Evolutionary conservation across 2,329 filamentous ascomycete species (phyloP).

Genomic region (Neonectria faginata): DNA sequence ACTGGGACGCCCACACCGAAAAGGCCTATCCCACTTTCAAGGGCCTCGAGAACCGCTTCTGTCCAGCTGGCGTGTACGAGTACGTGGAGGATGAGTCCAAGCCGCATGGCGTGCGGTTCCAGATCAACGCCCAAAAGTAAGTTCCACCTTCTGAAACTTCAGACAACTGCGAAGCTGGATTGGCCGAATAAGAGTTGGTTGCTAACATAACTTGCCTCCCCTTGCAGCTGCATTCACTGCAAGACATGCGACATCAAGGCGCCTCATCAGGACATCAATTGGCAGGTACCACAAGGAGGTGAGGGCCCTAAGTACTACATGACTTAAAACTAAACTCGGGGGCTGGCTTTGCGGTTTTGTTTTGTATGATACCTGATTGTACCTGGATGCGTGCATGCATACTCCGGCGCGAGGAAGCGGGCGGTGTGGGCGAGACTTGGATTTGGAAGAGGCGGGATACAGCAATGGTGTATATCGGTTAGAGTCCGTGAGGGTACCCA

Average conservation of each 20-base stretch:
- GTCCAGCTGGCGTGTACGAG: slow-evolving; percentile 96
- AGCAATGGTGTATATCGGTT: slow-evolving; percentile 30
- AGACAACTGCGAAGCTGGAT: neutral
- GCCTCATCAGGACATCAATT: slow-evolving; percentile 96
- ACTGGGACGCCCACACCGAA: slow-evolving; percentile 91
- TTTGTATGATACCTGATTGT: slow-evolving; percentile 46
- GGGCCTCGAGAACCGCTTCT: slow-evolving; percentile 96
- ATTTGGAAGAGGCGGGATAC: slow-evolving; percentile 27
- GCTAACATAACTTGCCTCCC: slow-evolving; percentile 23
- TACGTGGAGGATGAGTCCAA: slow-evolving; percentile 94
- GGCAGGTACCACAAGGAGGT: slow-evolving; percentile 93
- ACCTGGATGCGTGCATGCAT: slow-evolving; percentile 37
- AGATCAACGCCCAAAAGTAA: slow-evolving; percentile 98
- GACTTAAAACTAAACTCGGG: slow-evolving; percentile 59
- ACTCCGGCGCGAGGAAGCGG: slow-evolving; percentile 34
- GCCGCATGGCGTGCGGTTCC: slow-evolving; percentile 89
- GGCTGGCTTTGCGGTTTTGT: slow-evolving; percentile 28
- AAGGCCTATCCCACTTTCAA: slow-evolving; percentile 88
- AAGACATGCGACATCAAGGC: slow-evolving; percentile 99
- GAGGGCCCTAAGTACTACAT: slow-evolving; percentile 80
- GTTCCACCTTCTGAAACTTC: slow-evolving; percentile 51
- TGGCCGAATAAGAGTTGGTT: slow-evolving; percentile 4
- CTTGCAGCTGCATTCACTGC: slow-evolving; percentile 91
- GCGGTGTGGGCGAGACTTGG: slow-evolving; percentile 15
- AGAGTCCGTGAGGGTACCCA: slow-evolving; percentile 31